These are phyloP conservation scores for sorghum (Sorghum bicolor) DNA, from an alignment of 176 grass and related monocot species.

Conservation along the genomic window Sorghum_bicolor_NCBIv3 NC_012873.2:57695001-57695500, in stretches of 20 bases:
- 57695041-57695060: not conserved
- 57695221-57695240: not conserved
- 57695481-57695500: not conserved
- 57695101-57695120: no score
- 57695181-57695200: conserved; percentile 16
- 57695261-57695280: not conserved
- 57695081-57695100: not conserved
- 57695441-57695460: not conserved
- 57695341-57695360: not conserved
- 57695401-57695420: not conserved
- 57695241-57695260: not conserved
- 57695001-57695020: not conserved
- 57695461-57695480: no score
- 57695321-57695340: not conserved
- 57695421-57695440: not conserved
- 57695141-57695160: not conserved
- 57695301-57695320: not conserved
- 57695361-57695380: no score
- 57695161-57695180: not conserved
- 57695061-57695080: not conserved
- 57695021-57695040: not conserved
- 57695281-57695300: not conserved
- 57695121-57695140: not conserved
- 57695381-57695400: not conserved
- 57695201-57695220: conserved; percentile 1